These are phyloP conservation scores for Diplocarpon mali DNA, from an alignment of 2,329 filamentous ascomycete species.

Conservation along the genomic window DNA sequence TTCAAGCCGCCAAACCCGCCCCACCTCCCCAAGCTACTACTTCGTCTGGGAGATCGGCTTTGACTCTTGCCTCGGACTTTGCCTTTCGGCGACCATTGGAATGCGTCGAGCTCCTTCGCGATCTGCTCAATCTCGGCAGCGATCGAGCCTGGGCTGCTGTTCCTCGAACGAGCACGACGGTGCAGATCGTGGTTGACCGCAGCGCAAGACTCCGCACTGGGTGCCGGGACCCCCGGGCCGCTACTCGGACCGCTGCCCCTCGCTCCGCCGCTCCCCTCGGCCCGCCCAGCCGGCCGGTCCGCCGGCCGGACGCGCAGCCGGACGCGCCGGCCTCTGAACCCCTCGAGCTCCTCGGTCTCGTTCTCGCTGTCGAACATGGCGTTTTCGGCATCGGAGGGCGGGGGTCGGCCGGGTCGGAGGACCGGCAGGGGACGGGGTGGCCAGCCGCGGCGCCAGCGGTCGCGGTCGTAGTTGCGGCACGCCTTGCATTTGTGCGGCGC, in stretches of 20 bases:
- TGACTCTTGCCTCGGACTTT: neutral
- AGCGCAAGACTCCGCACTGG: neutral
- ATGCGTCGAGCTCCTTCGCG: neutral
- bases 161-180: neutral
- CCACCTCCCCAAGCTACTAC: neutral
- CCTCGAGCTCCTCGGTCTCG: neutral
- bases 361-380: neutral
- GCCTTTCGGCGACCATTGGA: neutral
- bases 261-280: neutral
- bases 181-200: neutral
- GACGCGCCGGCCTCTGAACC: neutral
- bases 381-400: neutral
- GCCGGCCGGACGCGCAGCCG: neutral
- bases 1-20: conserved; percentile 1
- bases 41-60: neutral
- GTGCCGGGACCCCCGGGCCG: neutral
- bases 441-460: conserved; percentile 2
- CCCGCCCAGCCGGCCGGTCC: neutral
- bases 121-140: neutral
- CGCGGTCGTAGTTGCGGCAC: conserved; percentile 3
- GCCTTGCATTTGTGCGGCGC: neutral
- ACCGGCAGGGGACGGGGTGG: neutral
- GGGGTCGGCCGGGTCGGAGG: neutral
- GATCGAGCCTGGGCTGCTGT: neutral
- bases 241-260: neutral